Conservation (phyloP, 345 rosid genomes). For the Gossypium bickii region DNA sequence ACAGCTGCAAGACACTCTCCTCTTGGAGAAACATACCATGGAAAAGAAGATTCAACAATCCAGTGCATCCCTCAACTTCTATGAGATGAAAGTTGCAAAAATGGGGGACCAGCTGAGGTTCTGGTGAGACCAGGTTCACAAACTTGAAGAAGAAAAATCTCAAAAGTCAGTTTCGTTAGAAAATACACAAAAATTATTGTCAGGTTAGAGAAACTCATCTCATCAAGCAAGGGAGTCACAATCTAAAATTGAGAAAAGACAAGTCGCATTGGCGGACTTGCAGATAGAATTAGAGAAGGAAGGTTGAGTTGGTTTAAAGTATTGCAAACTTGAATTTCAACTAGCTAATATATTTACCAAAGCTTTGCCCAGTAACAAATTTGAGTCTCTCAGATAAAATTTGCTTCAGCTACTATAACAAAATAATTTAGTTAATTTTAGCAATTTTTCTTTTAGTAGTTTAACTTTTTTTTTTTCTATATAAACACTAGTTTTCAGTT, state of each 20-base stretch:
- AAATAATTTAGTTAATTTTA: no score
- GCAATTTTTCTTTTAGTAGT: no score
- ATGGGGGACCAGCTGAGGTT: conserved; percentile 75
- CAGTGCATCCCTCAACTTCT: conserved; percentile 56
- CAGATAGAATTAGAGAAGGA: conserved; percentile 65
- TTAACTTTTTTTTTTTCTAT: no score
- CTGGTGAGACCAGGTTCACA: conserved; percentile 66
- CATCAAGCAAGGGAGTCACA: conserved; percentile 65
- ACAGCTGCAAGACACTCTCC: conserved; percentile 62
- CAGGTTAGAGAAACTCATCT: conserved; percentile 50
- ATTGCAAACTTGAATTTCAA: no score
- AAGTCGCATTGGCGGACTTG: conserved; percentile 42
- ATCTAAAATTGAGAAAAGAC: conserved; percentile 53
- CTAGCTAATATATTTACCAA: no score
- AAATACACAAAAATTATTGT: conserved; percentile 54
- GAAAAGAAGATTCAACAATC: conserved; percentile 72
- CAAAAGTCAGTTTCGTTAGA: conserved; percentile 48
- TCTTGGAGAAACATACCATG: conserved; percentile 54
- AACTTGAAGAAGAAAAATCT: conserved; percentile 59
- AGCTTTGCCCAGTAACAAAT: no score
- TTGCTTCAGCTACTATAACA: no score
- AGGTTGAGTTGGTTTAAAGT: not conserved
- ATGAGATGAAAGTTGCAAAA: conserved; percentile 54
- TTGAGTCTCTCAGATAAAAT: no score
- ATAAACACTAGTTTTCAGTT: no score